Base-by-base conservation (phyloP, 306 rosid species). In the Fagus crenata region DNA sequence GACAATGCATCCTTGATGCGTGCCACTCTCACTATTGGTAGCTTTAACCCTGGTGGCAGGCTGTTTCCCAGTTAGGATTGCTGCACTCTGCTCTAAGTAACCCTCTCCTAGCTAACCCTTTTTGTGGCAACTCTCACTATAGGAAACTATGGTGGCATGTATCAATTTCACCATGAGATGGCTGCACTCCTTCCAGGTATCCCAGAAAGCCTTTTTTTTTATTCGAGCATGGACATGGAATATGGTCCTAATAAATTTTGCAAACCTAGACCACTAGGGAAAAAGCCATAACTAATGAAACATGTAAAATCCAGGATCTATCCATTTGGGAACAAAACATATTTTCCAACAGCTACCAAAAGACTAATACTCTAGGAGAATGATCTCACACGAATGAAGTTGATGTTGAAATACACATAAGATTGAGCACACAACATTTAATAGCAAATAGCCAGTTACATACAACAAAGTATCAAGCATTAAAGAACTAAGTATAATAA, bases 401-500 rank as follows among this genome's bases (percentile, higher is more conserved):
- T 37, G 6, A 33, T 17, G 18, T 72, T 32, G 40, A 5, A 36
- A 28, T 39, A 13, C 14, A 61, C 28, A 83, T 40, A 64, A 35
- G 35, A 67, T 39, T 18, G 6, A 41, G 53, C 59, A 51, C 5
- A 40, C 12, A 49, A 33, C 17, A 31, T 61, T 35, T n/a, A 75
- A 31, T 22, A 68, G 2, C 39, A 49, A 41, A 75, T 60, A 14
- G 55, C 8, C 28, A 32, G 6, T 8, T 41, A 68, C 55, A 56
- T 68, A 49, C 65, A 72, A 61, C 39, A 56, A 46, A 46, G 51
- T 8, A 46, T 46, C 51, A 46, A 73, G 17, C 42, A 37, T 43
- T 7, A 51, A 46, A 72, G 77, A 74, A 67, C 78, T 31, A 49
- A 53, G 67, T 37, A 51, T n/a, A 70, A 32, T 39, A 56, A 60